phyloP scores from a whole-genome alignment of 2,329 filamentous ascomycete genomes.

The Seiridium cupressi region DNA sequence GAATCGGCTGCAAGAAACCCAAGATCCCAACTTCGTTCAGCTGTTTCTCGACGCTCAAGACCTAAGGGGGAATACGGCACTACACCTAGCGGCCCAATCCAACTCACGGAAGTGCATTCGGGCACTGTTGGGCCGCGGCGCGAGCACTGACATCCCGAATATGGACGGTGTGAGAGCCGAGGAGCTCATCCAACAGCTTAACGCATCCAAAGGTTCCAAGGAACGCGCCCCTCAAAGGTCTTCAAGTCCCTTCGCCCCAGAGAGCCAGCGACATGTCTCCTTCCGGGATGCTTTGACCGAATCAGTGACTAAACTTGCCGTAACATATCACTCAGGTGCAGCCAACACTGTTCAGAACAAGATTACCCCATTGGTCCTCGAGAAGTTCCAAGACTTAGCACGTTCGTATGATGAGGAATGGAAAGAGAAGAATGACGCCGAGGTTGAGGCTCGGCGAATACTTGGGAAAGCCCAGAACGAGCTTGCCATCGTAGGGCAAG shows the following conservation, averaged over 20 bases:
- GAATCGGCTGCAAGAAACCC: constrained; percentile 78
- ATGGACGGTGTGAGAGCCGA: constrained; percentile 79
- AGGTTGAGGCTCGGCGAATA: constrained; percentile 65
- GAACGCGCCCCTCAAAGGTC: constrained; percentile 70
- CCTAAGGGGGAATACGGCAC: constrained; percentile 82
- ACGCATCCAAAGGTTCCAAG: constrained; percentile 57
- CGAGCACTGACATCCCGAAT: constrained; percentile 80
- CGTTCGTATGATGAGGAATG: constrained; percentile 73
- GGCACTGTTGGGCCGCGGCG: constrained; percentile 73
- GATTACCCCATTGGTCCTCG: constrained; percentile 66
- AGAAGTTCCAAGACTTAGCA: constrained; percentile 71
- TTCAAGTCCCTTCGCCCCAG: constrained; percentile 68
- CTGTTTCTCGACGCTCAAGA: constrained; percentile 80
- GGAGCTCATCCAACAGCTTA: constrained; percentile 75
- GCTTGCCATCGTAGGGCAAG: constrained; percentile 57
- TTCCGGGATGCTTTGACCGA: constrained; percentile 50
- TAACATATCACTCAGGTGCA: constrained; percentile 58
- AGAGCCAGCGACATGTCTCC: constrained; percentile 54
- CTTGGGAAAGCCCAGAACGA: constrained; percentile 68
- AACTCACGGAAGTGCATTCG: constrained; percentile 89
- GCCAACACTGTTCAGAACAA: constrained; percentile 68
- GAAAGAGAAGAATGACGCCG: constrained; percentile 68
- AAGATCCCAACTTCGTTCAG: constrained; percentile 74
- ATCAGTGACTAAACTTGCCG: constrained; percentile 36
- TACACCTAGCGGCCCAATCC: constrained; percentile 72